A percentile compares a stretch with the other conserved stretches of the same genome.
phyloP scores from a whole-genome alignment of 441 rosid genomes.

The Pelargonium citronellum region DNA sequence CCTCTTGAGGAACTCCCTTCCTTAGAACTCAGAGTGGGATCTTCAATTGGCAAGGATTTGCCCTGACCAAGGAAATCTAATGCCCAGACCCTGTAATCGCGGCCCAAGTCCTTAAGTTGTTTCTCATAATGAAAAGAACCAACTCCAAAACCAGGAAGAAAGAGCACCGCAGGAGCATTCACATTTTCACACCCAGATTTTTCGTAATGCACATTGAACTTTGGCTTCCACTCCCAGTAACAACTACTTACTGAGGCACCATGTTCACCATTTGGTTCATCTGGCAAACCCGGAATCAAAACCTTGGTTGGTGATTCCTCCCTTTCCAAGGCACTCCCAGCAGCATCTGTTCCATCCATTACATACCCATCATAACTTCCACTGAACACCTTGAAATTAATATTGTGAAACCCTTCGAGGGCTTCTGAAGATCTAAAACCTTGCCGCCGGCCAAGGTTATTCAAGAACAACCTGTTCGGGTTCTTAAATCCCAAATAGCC shows the following conservation, averaged over 20 bases:
- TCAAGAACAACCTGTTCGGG: slow-evolving; percentile 15
- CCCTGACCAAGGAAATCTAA: slow-evolving; percentile 96
- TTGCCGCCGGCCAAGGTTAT: slow-evolving; percentile 19
- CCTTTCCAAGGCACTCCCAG: slow-evolving; percentile 28
- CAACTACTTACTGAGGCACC: slow-evolving; percentile 50
- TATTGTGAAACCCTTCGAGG: slow-evolving; percentile 20
- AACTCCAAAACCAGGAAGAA: slow-evolving; percentile 94
- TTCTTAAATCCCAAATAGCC: slow-evolving; percentile 25
- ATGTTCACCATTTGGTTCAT: slow-evolving; percentile 46
- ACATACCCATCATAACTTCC: slow-evolving; percentile 50
- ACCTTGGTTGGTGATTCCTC: slow-evolving; percentile 39
- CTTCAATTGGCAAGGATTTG: slow-evolving; percentile 62
- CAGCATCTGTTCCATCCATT: slow-evolving; percentile 46
- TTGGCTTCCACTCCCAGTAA: slow-evolving; percentile 81
- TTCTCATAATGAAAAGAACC: slow-evolving; percentile 91
- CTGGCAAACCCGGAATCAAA: slow-evolving; percentile 68
- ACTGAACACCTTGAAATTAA: slow-evolving; percentile 33
- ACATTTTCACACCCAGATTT: slow-evolving; percentile 58
- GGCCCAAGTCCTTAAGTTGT: slow-evolving; percentile 79
- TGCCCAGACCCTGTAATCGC: slow-evolving; percentile 84
- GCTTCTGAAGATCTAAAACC: slow-evolving; percentile 19
- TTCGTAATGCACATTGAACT: slow-evolving; percentile 64
- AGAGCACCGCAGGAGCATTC: slow-evolving; percentile 60
- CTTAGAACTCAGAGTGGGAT: slow-evolving; percentile 48
- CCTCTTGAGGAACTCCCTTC: slow-evolving; percentile 28